These are phyloP conservation scores for Diaporthe aspalathi DNA, from an alignment of 2,329 filamentous ascomycete genomes.

Conservation along the genomic window DNA sequence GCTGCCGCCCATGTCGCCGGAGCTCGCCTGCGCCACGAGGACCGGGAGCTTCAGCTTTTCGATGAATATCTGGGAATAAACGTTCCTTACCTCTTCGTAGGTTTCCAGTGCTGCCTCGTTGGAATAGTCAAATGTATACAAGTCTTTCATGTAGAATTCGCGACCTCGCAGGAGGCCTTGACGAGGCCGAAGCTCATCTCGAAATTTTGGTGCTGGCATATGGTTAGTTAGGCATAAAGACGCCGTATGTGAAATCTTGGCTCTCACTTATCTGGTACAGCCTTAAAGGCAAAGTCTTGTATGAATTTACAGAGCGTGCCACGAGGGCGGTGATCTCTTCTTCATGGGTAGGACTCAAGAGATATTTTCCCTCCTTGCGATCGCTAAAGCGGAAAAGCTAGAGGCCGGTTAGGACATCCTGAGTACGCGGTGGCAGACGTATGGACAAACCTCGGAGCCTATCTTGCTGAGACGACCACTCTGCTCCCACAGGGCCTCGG, in stretches of 20 bases:
- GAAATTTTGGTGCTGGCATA: constrained; percentile 82
- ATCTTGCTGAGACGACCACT: constrained; percentile 83
- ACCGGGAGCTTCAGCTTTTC: constrained; percentile 85
- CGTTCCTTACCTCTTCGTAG: constrained; percentile 78
- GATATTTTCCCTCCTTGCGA: constrained; percentile 77
- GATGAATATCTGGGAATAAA: constrained; percentile 80
- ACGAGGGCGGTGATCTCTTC: constrained; percentile 94
- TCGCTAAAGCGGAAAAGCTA: constrained; percentile 85
- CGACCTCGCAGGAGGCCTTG: constrained; percentile 88
- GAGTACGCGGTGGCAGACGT: background rate
- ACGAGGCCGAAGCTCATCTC: constrained; percentile 89
- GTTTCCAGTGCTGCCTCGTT: constrained; percentile 78
- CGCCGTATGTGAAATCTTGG: too few relatives aligned
- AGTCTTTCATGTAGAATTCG: constrained; percentile 98
- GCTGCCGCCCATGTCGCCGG: constrained; percentile 94
- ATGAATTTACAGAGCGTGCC: constrained; percentile 77
- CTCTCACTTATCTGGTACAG: constrained; percentile 87
- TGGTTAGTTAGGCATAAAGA: background rate
- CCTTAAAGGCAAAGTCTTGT: constrained; percentile 85
- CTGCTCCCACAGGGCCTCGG: constrained; percentile 83
- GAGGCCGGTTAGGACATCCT: constrained; percentile 42
- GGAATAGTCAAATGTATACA: constrained; percentile 91
- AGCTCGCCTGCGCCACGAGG: constrained; percentile 87
- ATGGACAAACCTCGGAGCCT: constrained; percentile 72
- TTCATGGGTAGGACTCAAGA: constrained; percentile 94